Base-by-base conservation (phyloP, 2,329 filamentous ascomycete genomes). In the Endoconidiophora laricicola region DNA sequence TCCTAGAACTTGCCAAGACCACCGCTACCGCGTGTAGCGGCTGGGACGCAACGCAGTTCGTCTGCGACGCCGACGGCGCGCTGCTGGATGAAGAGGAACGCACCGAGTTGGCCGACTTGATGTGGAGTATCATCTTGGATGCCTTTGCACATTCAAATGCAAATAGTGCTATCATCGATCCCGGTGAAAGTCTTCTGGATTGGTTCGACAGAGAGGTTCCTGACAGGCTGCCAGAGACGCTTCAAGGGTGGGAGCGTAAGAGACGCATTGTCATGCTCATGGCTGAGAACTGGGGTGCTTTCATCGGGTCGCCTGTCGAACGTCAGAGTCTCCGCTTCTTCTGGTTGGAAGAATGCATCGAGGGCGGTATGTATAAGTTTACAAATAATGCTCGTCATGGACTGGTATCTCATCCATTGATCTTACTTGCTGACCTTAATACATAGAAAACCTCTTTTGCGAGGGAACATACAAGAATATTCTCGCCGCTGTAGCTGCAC, bases 331-430 rank as follows among this genome's bases (percentile, higher is more conserved):
- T 86, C 29, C 83, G 79, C 64, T 86, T 78, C 64, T 83, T 86
- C 60, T 86, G 81, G 80, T 60, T 87, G 4, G 83, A 87, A 59
- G 81, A 86, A 62, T 84, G 80, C 56, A 79, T 86, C 48, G 81
- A 86, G 59, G 82, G 81, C 43, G 74, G 76, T 76, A 59, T 57
- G 67, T 58, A 10, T 10, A 39, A 33, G 33, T 16, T 10, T 14
- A 7, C 16, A 14, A 7, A 43, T 36, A 7, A 3, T 40, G 37
- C 41, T 16, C 18, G 16, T 18, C 16, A 18, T 18, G 41, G 14
- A 3, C 24, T 33, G 12, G 24, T 36, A 26, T 40, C 42, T 9
- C 9, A 2, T 14, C 29, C 3, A 33, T 39, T 4, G 18, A n/a
- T 26, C 23, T 7, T 29, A 56, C 33, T 20, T 3, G 6, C 16